Evolutionary conservation across 768 basidiomycete species (phyloP).

Genomic region (Xerocomellus amylosporus): DNA sequence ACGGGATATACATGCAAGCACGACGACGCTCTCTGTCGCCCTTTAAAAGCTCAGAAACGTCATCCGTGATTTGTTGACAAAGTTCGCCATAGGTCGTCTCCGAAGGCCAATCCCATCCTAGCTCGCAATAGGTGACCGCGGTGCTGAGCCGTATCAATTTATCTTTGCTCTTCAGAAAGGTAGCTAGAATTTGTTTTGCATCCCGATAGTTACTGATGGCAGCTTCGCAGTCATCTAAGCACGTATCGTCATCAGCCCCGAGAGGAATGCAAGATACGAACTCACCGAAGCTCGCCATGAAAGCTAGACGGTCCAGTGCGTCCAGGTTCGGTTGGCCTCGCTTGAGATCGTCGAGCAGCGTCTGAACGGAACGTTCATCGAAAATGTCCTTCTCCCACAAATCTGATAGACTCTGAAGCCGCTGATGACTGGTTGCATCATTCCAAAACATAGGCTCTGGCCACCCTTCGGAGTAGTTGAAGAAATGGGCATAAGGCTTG

Average conservation of each 20-base stretch:
- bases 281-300: conserved; percentile 32
- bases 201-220: background rate
- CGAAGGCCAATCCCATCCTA: conserved; percentile 21
- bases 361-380: conserved; percentile 17
- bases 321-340: conserved; percentile 18
- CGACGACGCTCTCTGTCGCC: conserved; percentile 10
- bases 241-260: background rate
- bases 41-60: conserved; percentile 18
- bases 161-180: conserved; percentile 16
- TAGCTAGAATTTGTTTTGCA: conserved; percentile 8
- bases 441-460: conserved; percentile 33
- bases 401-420: conserved; percentile 14
- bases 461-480: conserved; percentile 22
- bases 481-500: conserved; percentile 24
- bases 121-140: conserved; percentile 25
- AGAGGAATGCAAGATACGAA: background rate
- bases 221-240: conserved; percentile 17
- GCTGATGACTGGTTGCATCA: conserved; percentile 19
- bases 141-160: conserved; percentile 24
- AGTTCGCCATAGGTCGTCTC: conserved; percentile 2
- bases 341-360: conserved; percentile 20
- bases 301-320: conserved; percentile 26
- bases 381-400: conserved; percentile 33
- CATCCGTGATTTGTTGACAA: background rate
- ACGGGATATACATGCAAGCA: conserved; percentile 29